phyloP scores from a whole-genome alignment of 2,329 filamentous ascomycete species.

The Fonsecaea multimorphosa region DNA sequence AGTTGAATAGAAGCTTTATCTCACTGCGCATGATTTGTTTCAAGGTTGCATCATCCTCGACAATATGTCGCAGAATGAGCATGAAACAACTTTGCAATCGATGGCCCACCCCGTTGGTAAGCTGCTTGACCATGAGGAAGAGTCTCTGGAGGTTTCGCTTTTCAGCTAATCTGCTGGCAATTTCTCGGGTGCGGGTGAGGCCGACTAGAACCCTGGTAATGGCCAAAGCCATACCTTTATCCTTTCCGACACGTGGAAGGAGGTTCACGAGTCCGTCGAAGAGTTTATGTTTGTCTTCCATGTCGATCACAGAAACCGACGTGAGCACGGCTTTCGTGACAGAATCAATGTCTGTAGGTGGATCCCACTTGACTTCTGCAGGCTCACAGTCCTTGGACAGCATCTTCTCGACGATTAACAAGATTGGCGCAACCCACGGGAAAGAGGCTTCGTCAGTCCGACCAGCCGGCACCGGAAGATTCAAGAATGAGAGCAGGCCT shows the following conservation, averaged over 20 bases:
- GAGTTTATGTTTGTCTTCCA: conserved; percentile 71
- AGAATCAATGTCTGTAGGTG: conserved; percentile 55
- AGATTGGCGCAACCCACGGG: conserved; percentile 88
- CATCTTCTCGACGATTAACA: conserved; percentile 87
- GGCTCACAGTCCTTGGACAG: conserved; percentile 89
- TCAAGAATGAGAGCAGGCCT: conserved; percentile 79
- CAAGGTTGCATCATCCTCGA: conserved; percentile 90
- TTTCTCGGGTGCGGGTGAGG: conserved; percentile 76
- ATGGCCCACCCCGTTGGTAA: conserved; percentile 77
- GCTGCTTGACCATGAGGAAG: conserved; percentile 94
- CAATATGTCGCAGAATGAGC: conserved; percentile 85
- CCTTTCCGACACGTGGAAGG: conserved; percentile 84
- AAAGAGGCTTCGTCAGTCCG: conserved; percentile 78
- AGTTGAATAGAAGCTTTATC: conserved; percentile 78
- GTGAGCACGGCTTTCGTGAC: conserved; percentile 62
- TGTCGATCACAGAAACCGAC: conserved; percentile 66
- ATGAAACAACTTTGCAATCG: conserved; percentile 75
- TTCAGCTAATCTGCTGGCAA: conserved; percentile 79
- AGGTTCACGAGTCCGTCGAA: conserved; percentile 81
- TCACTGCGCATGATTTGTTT: conserved; percentile 91
- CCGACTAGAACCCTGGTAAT: conserved; percentile 84
- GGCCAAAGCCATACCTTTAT: conserved; percentile 81
- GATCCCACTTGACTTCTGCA: conserved; percentile 71
- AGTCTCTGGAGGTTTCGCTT: conserved; percentile 87
- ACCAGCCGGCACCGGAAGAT: conserved; percentile 60